Base-by-base conservation (phyloP, 345 rosid species). In the Citrus maxima region DNA sequence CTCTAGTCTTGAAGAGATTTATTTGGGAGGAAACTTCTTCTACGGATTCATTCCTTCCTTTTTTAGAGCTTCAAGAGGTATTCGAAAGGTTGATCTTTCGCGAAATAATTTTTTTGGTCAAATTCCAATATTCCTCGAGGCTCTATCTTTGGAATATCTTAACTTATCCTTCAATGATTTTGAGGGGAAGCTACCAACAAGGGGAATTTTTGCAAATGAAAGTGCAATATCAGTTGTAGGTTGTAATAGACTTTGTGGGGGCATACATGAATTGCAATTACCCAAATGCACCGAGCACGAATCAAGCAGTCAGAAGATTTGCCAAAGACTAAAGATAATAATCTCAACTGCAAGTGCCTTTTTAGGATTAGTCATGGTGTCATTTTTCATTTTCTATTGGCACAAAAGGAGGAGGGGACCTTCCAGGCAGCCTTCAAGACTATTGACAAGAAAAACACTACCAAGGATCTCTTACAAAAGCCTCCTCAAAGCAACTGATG, bases 161-260 rank as follows among this genome's bases (percentile, higher is more conserved):
- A 81, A 84, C 73, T 25, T 83, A 5, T 81, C 85, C 2, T 9
- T 69, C 9, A 86, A 83, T 71, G 56, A 74, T 18, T 71, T 86
- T 0, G 71, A 86, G 6, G 86, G 85, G 18, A 51, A 1, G 40
- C 56, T 86, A 18, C 84, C 88, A 67, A 40, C 5, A 12, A 22
- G 71, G 67, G 80, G 85, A 58, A 51, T 59, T 13, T 86, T 86
- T 38, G 10, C 64, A 25, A 83, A 86, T 59, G 60, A 64, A 6
- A 55, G 59, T 34, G 62, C 34, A 51, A 64, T 37, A 30, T 79
- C 49, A 1, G 35, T 86, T 18, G 56, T 24, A 19, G 82, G 84
- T 28, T 80, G 19, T 22, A 24, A 81, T 0, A 30, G 27, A 28
- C 72, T 78, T 12, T 80, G 86, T 72, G 79, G 87, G 87, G 83